Percentiles rank a stretch among this genome's conserved stretches.
Conservation (phyloP, 441 rosid species). For the Populus hybrid region DNA sequence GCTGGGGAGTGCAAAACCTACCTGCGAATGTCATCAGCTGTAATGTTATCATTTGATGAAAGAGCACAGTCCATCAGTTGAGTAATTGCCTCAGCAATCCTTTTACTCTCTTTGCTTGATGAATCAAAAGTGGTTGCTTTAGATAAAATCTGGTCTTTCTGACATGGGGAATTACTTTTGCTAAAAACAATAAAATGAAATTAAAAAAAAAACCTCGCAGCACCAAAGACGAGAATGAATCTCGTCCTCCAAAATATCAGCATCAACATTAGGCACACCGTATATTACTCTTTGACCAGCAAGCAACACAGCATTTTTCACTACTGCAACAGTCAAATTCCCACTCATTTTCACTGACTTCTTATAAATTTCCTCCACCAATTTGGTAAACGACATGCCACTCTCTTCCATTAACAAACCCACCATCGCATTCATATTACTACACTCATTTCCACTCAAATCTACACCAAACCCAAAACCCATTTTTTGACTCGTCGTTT, state of each 20-base stretch:
- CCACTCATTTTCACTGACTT: background rate
- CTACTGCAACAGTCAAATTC: conserved; percentile 29
- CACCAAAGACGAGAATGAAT: background rate
- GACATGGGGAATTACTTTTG: conserved; percentile 38
- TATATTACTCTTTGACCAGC: conserved; percentile 74
- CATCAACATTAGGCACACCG: conserved; percentile 62
- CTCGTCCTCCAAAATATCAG: conserved; percentile 78
- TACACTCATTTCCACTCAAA: no score
- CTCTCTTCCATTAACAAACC: no score
- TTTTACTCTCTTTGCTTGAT: conserved; percentile 29
- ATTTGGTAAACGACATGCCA: no score
- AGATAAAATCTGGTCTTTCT: conserved; percentile 31
- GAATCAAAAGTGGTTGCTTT: conserved; percentile 24
- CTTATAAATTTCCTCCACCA: no score
- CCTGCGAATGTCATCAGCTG: conserved; percentile 55
- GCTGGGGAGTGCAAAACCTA: conserved; percentile 24
- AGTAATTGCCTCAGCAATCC: conserved; percentile 40
- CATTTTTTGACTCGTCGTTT: no score
- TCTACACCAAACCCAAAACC: no score
- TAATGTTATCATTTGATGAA: conserved; percentile 41
- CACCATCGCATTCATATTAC: no score
- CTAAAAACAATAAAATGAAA: background rate
- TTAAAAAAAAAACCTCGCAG: no score
- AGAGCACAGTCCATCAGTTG: conserved; percentile 59
- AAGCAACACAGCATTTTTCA: conserved; percentile 31